Evolutionary conservation across 495 filamentous ascomycete genomes (phyloP).

Genomic region (Usnea hakonensis): DNA sequence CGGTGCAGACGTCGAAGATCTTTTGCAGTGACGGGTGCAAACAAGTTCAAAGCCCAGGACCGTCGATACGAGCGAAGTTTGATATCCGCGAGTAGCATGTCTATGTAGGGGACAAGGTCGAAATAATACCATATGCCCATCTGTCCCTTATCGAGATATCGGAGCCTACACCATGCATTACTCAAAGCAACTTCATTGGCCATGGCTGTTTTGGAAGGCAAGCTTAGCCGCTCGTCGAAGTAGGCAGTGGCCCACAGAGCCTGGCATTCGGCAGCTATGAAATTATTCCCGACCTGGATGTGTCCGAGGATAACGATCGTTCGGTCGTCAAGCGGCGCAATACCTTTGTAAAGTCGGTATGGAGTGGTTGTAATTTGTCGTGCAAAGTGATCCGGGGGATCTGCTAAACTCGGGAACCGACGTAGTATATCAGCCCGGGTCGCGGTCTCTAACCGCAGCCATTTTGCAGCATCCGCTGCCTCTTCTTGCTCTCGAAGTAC

Average conservation of each 20-base stretch:
- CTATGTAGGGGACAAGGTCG: constrained; percentile 32
- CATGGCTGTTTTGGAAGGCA: constrained; percentile 27
- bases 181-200: constrained; percentile 30
- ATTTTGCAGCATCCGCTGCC: constrained; percentile 21
- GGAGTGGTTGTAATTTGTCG: constrained; percentile 26
- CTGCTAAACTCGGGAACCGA: constrained; percentile 32
- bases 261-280: constrained; percentile 37
- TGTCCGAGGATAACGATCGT: constrained; percentile 38
- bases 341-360: constrained; percentile 34
- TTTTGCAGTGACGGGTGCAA: neutral
- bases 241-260: constrained; percentile 38
- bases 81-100: constrained; percentile 28
- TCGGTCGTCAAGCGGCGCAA: constrained; percentile 31
- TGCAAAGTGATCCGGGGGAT: constrained; percentile 28
- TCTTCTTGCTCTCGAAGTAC: constrained; percentile 21
- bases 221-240: constrained; percentile 30
- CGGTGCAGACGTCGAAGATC: constrained; percentile 2
- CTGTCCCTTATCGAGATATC: constrained; percentile 34
- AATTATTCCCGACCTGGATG: constrained; percentile 29
- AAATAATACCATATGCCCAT: constrained; percentile 33
- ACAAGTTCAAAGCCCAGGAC: neutral
- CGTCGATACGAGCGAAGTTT: constrained; percentile 27
- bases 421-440: constrained; percentile 32
- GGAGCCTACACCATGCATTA: constrained; percentile 30
- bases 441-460: constrained; percentile 27